Base-by-base conservation (phyloP, 805 yeast species). In the Lipomyces chichibuensis region DNA sequence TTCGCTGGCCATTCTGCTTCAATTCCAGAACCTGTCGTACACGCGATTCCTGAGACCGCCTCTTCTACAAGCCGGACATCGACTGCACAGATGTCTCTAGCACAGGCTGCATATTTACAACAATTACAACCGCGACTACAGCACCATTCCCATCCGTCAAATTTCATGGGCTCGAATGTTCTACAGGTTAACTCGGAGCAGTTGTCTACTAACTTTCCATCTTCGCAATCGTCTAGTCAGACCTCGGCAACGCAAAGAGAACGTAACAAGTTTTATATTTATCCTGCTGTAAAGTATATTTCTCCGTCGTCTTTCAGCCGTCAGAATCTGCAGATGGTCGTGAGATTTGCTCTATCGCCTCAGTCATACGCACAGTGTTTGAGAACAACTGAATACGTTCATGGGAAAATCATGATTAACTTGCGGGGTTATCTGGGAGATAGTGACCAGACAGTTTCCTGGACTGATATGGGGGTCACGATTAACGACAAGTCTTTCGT, bases 21-120 rank as follows among this genome's bases (percentile, higher is more conserved):
- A n/a, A 43, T 43, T 17, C 49, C 20, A 9, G 49, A 43, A 7
- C 49, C 49, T 43, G 49, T 43, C 11, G 9, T 5, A n/a, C 11
- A 2, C 9, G 11, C 14, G 1, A 43, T 17, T 43, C 25, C 49
- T 43, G 8, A 23, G 6, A n/a, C 1, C 49, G 20, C 20, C 23
- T 4, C 7, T 5, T 6, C 49, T 43, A 2, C 49, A 3, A 5
- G 49, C 23, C 49, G n/a, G 49, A 25, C 64, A 29, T 13, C 57
- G 39, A 8, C 17, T 13, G 39, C 39, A 37, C 17, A 37, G 39
- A 14, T 37, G 39, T 14, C 39, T 23, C 3, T 62, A 35, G 17
- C 64, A 56, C 53, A 65, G 27, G 37, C 57, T 17, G 58, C 62
- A 46, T 9, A 29, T 5, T 4, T 55, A 17, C 29, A 39, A 14